Evolutionary conservation across 352 stramenopile genomes (phyloP).

Genomic region (Phytophthora citrophthora): DNA sequence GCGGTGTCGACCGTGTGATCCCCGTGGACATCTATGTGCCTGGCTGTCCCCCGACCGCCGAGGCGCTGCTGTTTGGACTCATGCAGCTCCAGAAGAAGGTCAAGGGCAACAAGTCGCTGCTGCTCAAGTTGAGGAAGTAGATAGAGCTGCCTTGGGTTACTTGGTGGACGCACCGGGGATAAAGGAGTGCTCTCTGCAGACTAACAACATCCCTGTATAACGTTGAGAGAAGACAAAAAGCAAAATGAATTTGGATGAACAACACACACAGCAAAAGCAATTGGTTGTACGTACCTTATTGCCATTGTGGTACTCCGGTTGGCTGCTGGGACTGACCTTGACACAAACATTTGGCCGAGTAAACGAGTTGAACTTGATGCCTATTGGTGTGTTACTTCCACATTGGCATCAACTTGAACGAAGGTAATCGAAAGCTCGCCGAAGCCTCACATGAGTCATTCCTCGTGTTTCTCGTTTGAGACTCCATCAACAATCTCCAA

Average conservation of each 20-base stretch:
- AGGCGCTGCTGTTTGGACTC: conserved; percentile 98
- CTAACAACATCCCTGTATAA: conserved; percentile 9
- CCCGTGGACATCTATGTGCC: conserved; percentile 99
- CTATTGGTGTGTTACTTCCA: conserved; percentile 5
- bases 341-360: background rate
- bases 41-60: conserved; percentile 97
- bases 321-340: background rate
- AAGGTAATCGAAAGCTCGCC: background rate
- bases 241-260: conserved; percentile 38
- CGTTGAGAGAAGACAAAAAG: conserved; percentile 24
- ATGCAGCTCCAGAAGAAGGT: conserved; percentile 99
- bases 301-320: background rate
- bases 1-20: conserved; percentile 97
- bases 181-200: conserved; percentile 1
- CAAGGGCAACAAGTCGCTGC: conserved; percentile 97
- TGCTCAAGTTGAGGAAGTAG: conserved; percentile 97
- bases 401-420: conserved; percentile 5
- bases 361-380: background rate
- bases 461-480: background rate
- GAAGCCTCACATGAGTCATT: background rate
- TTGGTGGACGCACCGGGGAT: conserved; percentile 4
- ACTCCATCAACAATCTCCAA: background rate
- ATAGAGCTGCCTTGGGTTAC: conserved; percentile 1
- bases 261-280: background rate
- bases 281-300: conserved; percentile 10